These are phyloP conservation scores for Trametes sanguinea DNA, from an alignment of 768 basidiomycete genomes.

Conservation along the genomic window DNA sequence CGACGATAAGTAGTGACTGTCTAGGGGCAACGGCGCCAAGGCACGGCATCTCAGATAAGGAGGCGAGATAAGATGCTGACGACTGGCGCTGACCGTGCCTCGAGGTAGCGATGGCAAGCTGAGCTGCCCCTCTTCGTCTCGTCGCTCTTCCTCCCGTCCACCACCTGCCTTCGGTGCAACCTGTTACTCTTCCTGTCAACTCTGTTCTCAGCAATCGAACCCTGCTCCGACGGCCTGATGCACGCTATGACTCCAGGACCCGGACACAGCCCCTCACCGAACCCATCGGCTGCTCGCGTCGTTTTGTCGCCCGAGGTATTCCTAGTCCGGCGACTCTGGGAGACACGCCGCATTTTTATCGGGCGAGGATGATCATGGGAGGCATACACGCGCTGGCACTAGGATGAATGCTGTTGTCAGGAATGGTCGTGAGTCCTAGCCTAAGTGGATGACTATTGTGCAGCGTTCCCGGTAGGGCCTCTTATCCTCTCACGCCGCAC, in stretches of 20 bases:
- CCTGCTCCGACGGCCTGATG: slow-evolving; percentile 9
- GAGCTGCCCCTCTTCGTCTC: slow-evolving; percentile 18
- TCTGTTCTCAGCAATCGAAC: slow-evolving; percentile 10
- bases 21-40: neutral
- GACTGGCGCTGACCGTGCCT: slow-evolving; percentile 2
- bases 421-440: slow-evolving; percentile 4
- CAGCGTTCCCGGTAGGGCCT: neutral
- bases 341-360: neutral
- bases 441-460: slow-evolving; percentile 6
- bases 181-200: slow-evolving; percentile 6
- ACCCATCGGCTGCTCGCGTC: neutral
- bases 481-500: neutral
- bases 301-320: neutral
- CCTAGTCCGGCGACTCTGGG: neutral
- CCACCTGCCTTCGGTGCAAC: slow-evolving; percentile 8
- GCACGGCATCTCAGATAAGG: too few species aligned
- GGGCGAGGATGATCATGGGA: neutral
- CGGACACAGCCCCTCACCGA: neutral
- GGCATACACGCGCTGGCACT: neutral
- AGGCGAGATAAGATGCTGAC: slow-evolving; percentile 8
- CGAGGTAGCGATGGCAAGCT: slow-evolving; percentile 16
- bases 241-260: slow-evolving; percentile 2
- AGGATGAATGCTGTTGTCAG: neutral
- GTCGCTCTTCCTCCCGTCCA: slow-evolving; percentile 5
- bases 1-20: neutral